These are phyloP conservation scores for Suillus fuscotomentosus DNA, from an alignment of 768 basidiomycete species.

Conservation along the genomic window DNA sequence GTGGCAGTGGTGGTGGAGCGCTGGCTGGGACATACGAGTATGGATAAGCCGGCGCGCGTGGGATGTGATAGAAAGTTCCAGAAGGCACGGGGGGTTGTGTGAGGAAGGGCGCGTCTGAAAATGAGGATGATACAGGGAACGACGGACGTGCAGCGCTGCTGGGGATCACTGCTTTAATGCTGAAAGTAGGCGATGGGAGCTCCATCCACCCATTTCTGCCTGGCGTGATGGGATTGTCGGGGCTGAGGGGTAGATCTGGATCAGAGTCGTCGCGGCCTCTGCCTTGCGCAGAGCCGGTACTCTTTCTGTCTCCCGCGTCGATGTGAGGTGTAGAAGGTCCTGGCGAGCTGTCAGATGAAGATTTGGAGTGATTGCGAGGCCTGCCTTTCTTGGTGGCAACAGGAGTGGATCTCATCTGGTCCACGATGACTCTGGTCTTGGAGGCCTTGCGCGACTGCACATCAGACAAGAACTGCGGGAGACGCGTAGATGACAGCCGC, in stretches of 20 bases:
- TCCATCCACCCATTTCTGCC: not conserved
- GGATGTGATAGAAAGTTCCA: not conserved
- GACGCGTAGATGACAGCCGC: constrained; percentile 33
- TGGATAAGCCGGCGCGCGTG: not conserved
- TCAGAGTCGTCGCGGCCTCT: not conserved
- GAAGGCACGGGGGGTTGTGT: not conserved
- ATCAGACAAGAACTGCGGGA: constrained; percentile 52
- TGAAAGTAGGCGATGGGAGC: not conserved
- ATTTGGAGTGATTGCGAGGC: constrained; percentile 17
- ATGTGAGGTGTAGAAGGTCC: not conserved
- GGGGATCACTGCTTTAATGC: not conserved
- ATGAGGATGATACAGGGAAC: not conserved
- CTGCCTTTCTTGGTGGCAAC: constrained; percentile 3
- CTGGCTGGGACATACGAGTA: not conserved
- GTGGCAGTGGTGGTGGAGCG: not conserved
- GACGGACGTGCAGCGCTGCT: not conserved
- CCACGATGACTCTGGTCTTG: constrained; percentile 59
- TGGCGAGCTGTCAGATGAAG: not conserved
- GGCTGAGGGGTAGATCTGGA: too few relatives aligned
- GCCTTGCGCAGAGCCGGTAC: not conserved
- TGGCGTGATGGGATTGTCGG: not conserved
- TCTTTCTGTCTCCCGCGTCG: too few relatives aligned
- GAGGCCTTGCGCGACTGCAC: constrained; percentile 39
- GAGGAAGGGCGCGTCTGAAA: not conserved
- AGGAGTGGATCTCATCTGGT: constrained; percentile 45